Evolutionary conservation across 2,329 filamentous ascomycete genomes (phyloP).

Genomic region (Colletotrichum tofieldiae): DNA sequence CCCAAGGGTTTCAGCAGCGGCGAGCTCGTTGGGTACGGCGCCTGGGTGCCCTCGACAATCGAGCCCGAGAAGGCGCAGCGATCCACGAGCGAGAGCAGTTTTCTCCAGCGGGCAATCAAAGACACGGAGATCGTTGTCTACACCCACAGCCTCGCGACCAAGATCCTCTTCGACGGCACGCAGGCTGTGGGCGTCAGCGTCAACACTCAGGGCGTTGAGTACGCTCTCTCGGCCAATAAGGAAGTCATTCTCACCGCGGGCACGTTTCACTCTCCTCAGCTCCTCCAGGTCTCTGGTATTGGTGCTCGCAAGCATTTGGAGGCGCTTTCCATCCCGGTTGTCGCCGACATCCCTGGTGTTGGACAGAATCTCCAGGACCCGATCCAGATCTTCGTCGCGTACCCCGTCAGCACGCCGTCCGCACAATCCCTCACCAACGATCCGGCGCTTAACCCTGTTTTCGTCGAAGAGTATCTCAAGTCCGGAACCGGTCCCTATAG

Average conservation of each 20-base stretch:
- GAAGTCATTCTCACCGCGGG: slow-evolving; percentile 88
- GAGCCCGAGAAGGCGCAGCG: slow-evolving; percentile 48
- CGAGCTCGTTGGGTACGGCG: slow-evolving; percentile 54
- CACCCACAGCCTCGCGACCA: slow-evolving; percentile 58
- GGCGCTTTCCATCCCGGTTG: slow-evolving; percentile 57
- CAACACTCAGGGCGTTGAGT: slow-evolving; percentile 43
- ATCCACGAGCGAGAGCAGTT: slow-evolving; percentile 56
- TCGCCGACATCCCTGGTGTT: slow-evolving; percentile 78
- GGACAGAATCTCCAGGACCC: slow-evolving; percentile 87
- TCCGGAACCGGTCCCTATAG: slow-evolving; percentile 32
- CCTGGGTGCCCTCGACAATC: slow-evolving; percentile 50
- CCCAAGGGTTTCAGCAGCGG: slow-evolving; percentile 59
- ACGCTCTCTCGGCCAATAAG: slow-evolving; percentile 48
- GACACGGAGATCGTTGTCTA: slow-evolving; percentile 57
- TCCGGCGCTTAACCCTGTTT: not conserved
- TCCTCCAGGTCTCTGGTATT: slow-evolving; percentile 70
- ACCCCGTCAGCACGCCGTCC: slow-evolving; percentile 27
- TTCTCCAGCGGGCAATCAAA: slow-evolving; percentile 49
- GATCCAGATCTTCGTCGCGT: slow-evolving; percentile 63
- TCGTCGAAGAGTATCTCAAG: slow-evolving; percentile 30
- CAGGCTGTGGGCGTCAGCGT: slow-evolving; percentile 60
- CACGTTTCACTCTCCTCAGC: slow-evolving; percentile 84
- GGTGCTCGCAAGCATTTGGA: slow-evolving; percentile 59
- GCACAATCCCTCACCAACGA: slow-evolving; percentile 32
- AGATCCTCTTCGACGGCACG: slow-evolving; percentile 61